Evolutionary conservation across 768 basidiomycete genomes (phyloP).

Genomic region (Rhodotorula sphaerocarpa): DNA sequence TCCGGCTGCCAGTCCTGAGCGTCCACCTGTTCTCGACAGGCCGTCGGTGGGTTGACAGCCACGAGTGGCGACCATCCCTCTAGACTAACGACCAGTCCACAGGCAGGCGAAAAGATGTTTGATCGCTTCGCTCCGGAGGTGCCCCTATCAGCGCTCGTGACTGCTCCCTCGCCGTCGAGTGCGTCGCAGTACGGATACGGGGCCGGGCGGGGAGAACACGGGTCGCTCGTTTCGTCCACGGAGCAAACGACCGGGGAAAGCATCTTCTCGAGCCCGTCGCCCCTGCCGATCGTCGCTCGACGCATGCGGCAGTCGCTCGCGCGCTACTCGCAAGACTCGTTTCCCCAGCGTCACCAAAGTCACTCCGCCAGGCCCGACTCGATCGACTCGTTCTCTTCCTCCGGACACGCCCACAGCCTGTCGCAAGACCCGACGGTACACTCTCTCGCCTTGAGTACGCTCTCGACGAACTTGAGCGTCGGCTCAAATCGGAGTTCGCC

Average conservation of each 20-base stretch:
- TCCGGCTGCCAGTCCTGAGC: too few relatives aligned
- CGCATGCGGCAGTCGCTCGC: conserved; percentile 8
- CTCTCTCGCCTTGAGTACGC: conserved; percentile 9
- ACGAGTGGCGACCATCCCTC: too few relatives aligned
- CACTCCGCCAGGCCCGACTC: conserved; percentile 9
- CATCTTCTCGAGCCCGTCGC: conserved; percentile 19
- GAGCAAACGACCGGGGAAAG: conserved; percentile 14
- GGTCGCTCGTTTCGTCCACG: conserved; percentile 17
- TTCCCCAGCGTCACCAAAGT: not conserved
- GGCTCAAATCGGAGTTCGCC: conserved; percentile 21
- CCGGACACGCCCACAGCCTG: not conserved
- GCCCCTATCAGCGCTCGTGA: conserved; percentile 23
- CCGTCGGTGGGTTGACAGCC: conserved; percentile 12
- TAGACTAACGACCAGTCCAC: too few relatives aligned
- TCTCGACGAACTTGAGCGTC: conserved; percentile 30
- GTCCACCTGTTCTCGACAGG: conserved; percentile 19
- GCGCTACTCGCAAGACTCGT: conserved; percentile 28
- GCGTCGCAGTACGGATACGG: too few relatives aligned
- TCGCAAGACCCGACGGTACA: not conserved
- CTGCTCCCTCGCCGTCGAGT: conserved; percentile 6
- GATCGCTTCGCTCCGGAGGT: conserved; percentile 10
- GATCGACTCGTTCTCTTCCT: not conserved
- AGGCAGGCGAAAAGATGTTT: conserved; percentile 32
- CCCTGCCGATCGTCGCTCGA: not conserved
- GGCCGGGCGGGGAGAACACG: too few relatives aligned